Percentiles rank a stretch among this genome's conserved stretches.
phyloP scores from a whole-genome alignment of 352 stramenopile genomes.

The Elongisporangium prolatum region DNA sequence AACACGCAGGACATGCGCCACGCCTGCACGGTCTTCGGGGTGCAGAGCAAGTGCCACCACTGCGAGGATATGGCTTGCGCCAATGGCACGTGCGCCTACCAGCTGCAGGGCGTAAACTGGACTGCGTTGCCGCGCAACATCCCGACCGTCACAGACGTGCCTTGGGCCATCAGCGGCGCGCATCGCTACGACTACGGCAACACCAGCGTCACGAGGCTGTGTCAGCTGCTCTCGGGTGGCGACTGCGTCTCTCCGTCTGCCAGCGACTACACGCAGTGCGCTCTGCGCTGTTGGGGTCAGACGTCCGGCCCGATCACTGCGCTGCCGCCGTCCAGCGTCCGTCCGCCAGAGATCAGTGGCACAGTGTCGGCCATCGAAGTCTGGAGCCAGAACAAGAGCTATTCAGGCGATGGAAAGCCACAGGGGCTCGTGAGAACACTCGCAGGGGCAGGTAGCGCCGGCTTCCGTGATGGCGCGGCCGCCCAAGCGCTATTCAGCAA shows the following conservation, averaged over 20 bases:
- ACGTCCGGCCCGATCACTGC: conserved; percentile 28
- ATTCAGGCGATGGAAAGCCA: conserved; percentile 47
- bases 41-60: conserved; percentile 92
- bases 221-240: conserved; percentile 85
- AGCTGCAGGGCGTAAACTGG: conserved; percentile 91
- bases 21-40: conserved; percentile 80
- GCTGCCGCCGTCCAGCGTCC: conserved; percentile 6
- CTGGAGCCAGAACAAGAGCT: conserved; percentile 46
- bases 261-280: conserved; percentile 88
- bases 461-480: conserved; percentile 72
- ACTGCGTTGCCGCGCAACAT: conserved; percentile 80
- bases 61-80: conserved; percentile 89
- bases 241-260: conserved; percentile 73
- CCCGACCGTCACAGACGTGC: conserved; percentile 89
- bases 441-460: conserved; percentile 71
- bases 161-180: conserved; percentile 86
- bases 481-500: conserved; percentile 81
- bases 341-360: conserved; percentile 12
- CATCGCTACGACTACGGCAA: conserved; percentile 93
- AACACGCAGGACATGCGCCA: conserved; percentile 93
- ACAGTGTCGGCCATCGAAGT: conserved; percentile 46
- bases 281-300: conserved; percentile 90
- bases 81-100: conserved; percentile 71
- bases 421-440: conserved; percentile 91
- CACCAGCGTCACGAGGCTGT: conserved; percentile 59